Evolutionary conservation across 805 yeast genomes (phyloP), one percentile per base, ranked within the genome.

Genomic region (Blastobotrys americana): DNA sequence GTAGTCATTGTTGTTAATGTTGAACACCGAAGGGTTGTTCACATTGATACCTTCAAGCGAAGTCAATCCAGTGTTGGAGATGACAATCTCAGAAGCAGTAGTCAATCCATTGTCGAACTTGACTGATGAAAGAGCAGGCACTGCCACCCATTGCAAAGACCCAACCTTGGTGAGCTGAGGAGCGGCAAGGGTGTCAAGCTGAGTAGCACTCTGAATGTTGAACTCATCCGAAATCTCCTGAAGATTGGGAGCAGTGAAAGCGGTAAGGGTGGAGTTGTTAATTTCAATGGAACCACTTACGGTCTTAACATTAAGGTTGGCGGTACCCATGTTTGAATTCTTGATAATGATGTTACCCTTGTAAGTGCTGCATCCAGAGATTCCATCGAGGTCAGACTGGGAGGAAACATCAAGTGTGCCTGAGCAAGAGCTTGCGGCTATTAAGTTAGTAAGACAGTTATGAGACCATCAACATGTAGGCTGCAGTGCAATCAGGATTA

Each of bases 1-100:
- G 64, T 81, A 76, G 55, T 66, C 71, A 80, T 93, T 93, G 83
- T 93, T 93, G 88, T 88, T 89, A 60, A 93, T 77, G 73, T 90
- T 58, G 60, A 68, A 59, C 43, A 54, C 59, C 43, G 52, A 61
- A 42, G 65, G 67, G 45, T 57, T 47, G 39, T 58, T 50, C 37
- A 68, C 59, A 54, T 66, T 57, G 52, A 68, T 60, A 42, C 73
- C 72, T 39, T 52, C 55, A 19, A 66, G 61, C 53, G 67, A 45
- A 63, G 61, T 40, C 56, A 68, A 55, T 52, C 64, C 57, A 50
- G 75, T 60, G 61, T 67, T 71, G 46, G 72, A 59, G 52, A 70
- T 63, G 63, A 71, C 64, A 56, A 90, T 74, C 47, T 76, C 68
- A 62, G 78, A 76, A 61, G 94, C 89, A 56, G 80, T 72, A 58